Evolutionary conservation across 2,329 filamentous ascomycete genomes (phyloP), one percentile per base, ranked within the genome.

Genomic region (Berkeleyomyces basicola): DNA sequence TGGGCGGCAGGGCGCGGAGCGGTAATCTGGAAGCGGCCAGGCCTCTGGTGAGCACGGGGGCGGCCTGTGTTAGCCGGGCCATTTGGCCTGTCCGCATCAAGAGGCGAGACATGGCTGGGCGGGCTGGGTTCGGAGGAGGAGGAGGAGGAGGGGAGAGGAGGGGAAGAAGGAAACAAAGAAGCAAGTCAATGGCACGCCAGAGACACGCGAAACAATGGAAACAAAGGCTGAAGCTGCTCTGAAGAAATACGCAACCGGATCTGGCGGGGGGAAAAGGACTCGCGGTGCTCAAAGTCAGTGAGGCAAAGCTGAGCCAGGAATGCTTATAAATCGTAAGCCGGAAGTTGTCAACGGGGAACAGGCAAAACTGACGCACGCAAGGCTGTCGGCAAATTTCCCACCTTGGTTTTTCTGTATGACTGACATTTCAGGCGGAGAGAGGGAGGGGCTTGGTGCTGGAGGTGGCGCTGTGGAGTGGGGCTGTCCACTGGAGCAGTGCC

Each of bases 11-110:
- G 36, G 36, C n/a, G 5, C 42, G 58, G 3, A 37, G 23, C 44
- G 59, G 57, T 61, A 37, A 44, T 55, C 59, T 61, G 40, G 44
- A 23, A 47, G 37, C 16, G 37, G 46, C 11, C 23, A 44, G 31
- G 9, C 46, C 36, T n/a, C 63, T 51, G 10, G 33, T 58, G 10
- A 46, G 40, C 14, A 53, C 47, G 23, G 63, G 59, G 10, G 44
- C 23, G 14, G 79, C 75, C 72, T 79, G 80, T 64, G 82, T 80
- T 70, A 83, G 77, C 72, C 81, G 79, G 74, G 82, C 81, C 71
- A 87, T 75, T 72, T 82, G 80, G 76, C 82, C 81, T 72, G 84
- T 80, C 73, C 83, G 82, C 72, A 84, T 81, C 68, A 87, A 75
- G 70, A 85, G 76, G 69, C 82, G 81, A 72, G 83, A 83, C 85